phyloP scores from a whole-genome alignment of 257 asterid species.

The Capsicum baccatum region DNA sequence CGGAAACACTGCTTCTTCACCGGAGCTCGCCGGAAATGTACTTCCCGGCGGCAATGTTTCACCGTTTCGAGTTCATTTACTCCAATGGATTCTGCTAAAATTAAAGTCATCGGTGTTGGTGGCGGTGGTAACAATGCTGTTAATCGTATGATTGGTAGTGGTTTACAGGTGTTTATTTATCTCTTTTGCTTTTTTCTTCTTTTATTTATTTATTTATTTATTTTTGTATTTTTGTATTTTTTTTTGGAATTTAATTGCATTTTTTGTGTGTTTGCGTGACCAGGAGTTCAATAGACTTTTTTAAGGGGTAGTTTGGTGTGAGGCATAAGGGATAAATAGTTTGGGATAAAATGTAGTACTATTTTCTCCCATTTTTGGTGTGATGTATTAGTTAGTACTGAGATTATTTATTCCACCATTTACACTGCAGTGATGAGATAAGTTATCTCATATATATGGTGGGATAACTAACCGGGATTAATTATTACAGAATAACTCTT shows the following conservation, averaged over 20 bases:
- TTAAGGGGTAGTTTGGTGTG: no score
- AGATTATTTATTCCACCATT: no score
- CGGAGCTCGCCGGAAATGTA: conserved; percentile 48
- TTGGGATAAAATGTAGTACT: no score
- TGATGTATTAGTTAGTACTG: no score
- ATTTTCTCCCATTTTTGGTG: no score
- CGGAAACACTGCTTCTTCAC: conserved; percentile 50
- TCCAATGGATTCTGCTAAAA: conserved; percentile 80
- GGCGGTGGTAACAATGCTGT: conserved; percentile 99
- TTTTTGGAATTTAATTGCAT: neutral
- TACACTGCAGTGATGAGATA: no score
- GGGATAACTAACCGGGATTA: no score
- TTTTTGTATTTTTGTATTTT: neutral
- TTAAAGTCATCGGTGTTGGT: conserved; percentile 96
- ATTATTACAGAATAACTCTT: no score
- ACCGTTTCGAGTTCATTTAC: conserved; percentile 59
- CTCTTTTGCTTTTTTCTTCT: neutral
- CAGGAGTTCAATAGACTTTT: no score
- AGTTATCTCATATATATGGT: no score
- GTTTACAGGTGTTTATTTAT: conserved; percentile 61
- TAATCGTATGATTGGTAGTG: conserved; percentile 97
- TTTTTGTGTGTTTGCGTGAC: no score
- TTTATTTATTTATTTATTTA: neutral
- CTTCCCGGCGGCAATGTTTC: conserved; percentile 46
- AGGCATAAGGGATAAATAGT: no score